These are phyloP conservation scores for Septoria petroselini DNA, from an alignment of 2,329 filamentous ascomycete species.

Conservation along the genomic window DNA sequence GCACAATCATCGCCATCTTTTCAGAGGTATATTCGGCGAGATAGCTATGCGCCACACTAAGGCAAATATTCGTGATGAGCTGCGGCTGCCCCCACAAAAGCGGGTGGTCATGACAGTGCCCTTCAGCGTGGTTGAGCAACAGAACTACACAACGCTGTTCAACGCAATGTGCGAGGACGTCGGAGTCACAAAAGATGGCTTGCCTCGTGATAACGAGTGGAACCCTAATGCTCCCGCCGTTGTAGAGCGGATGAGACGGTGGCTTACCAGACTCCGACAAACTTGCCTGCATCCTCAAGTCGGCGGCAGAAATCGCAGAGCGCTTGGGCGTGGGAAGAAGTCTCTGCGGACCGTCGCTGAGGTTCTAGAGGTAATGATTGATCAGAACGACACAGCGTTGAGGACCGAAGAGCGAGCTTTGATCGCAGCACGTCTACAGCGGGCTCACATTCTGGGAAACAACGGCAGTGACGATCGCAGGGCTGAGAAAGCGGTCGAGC, in stretches of 20 bases:
- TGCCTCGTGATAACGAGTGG: conserved; percentile 62
- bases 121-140: conserved; percentile 85
- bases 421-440: conserved; percentile 62
- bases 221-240: conserved; percentile 56
- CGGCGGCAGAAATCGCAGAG: conserved; percentile 62
- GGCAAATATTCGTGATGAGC: conserved; percentile 70
- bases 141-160: conserved; percentile 77
- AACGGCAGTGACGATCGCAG: conserved; percentile 53
- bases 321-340: conserved; percentile 57
- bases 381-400: conserved; percentile 69
- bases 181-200: conserved; percentile 62
- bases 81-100: conserved; percentile 76
- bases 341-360: conserved; percentile 79
- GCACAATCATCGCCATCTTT: conserved; percentile 57
- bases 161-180: conserved; percentile 70
- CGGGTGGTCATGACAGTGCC: conserved; percentile 84
- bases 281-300: conserved; percentile 84
- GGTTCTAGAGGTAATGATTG: conserved; percentile 87
- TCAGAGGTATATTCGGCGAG: conserved; percentile 65
- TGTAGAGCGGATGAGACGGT: conserved; percentile 71
- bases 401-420: conserved; percentile 67
- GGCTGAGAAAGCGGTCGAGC: conserved; percentile 62
- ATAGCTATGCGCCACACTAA: conserved; percentile 86
- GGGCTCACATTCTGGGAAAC: conserved; percentile 78
- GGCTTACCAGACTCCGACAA: conserved; percentile 74